phyloP scores from a whole-genome alignment of 2,329 filamentous ascomycete species.

The Penicillium sp. region DNA sequence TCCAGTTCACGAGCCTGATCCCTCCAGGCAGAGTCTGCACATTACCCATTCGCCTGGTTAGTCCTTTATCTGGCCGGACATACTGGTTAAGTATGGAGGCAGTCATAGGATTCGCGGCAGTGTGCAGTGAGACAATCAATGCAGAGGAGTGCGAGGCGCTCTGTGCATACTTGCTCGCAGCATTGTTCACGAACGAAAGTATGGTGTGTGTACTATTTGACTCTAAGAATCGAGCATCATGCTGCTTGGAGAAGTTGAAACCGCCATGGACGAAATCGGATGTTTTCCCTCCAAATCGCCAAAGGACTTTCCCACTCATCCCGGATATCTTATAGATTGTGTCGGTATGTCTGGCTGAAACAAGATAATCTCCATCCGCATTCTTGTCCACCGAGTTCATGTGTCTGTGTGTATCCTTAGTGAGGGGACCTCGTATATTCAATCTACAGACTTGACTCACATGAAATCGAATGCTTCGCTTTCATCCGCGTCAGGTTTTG shows the following conservation, averaged over 20 bases:
- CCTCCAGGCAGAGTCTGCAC: constrained; percentile 12
- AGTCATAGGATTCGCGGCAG: constrained; percentile 5
- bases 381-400: constrained; percentile 34
- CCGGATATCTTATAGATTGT: constrained; percentile 32
- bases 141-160: constrained; percentile 6
- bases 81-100: constrained; percentile 11
- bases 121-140: constrained; percentile 7
- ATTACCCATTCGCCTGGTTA: constrained; percentile 9
- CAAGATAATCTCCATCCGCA: constrained; percentile 29
- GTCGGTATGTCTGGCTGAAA: constrained; percentile 30
- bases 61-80: constrained; percentile 10
- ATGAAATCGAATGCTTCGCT: too few species aligned
- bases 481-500: too few species aligned
- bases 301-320: constrained; percentile 28
- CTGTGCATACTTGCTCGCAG: background rate
- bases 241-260: constrained; percentile 30
- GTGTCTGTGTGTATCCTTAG: too few species aligned
- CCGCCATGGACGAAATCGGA: constrained; percentile 20
- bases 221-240: constrained; percentile 29
- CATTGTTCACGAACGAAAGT: constrained; percentile 35
- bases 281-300: constrained; percentile 31
- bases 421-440: too few species aligned
- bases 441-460: too few species aligned
- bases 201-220: constrained; percentile 25
- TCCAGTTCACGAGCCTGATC: constrained; percentile 9